Base-by-base conservation (phyloP, 1,284 basidiomycete genomes). In the Austropuccinia psidii region DNA sequence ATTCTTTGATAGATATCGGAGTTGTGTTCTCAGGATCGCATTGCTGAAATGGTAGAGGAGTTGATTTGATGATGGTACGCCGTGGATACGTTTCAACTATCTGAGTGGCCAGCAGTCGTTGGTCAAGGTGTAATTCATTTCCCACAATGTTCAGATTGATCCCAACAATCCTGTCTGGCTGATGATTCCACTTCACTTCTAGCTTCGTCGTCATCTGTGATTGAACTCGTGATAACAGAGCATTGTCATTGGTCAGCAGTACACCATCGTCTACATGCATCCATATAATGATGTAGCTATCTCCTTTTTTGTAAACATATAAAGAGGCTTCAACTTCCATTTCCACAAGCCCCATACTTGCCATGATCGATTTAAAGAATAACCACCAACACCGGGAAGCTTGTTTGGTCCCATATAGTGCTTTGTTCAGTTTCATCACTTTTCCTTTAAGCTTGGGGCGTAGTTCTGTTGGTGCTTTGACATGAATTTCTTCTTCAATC, bases 361-460 rank as follows among this genome's bases (percentile, higher is more conserved):
- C 4, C 47, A 55, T 9, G 27, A 55, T 55, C 7, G 4, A 3
- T 29, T 55, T 55, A 31, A 55, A 55, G 24, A 29, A 31, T 27
- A 67, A 24, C 65, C 50, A 67, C 65, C 65, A 67, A 21, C 49
- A 67, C 13, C 50, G 13, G 6, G 7, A 47, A 7, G 65, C 65
- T 33, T 67, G 47, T n/a, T 24, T 33, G 6, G 65, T 67, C 5
- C 65, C 65, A 35, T 67, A 55, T 19, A 64, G 37, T 45, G 60
- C 60, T 11, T 21, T 39, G 15, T 5, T 6, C 2, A 67, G 29
- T 67, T 35, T 52, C 31, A 39, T 33, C 2, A 41, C 47, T 35
- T 67, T 67, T 55, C 47, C 65, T 37, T 52, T 11, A 4, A 57
- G 54, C 35, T 9, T 19, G 27, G 54, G 54, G 6, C 19, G 24